Evolutionary conservation across 2,329 filamentous ascomycete genomes (phyloP), one percentile per base, ranked within the genome.

Genomic region (Botrytis medusae): DNA sequence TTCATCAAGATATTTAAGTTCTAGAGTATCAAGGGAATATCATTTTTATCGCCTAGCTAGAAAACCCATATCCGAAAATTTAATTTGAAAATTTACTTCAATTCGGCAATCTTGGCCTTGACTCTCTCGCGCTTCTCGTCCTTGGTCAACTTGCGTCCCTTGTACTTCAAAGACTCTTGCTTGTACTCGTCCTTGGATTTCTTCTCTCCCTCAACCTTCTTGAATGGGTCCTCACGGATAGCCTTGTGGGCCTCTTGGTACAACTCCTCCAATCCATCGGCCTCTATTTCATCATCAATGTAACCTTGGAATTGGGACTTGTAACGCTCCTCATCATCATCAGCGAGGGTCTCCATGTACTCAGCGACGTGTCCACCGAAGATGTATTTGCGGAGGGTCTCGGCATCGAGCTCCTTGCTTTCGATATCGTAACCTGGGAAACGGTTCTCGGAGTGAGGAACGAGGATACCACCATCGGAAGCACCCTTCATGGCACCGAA

Each of bases 401-500:
- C 96, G 82, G 94, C 90, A 82, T 99, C 96, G 82, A 99, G 93
- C 90, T 98, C 95, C 92, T 99, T 95, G 85, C 87, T 87, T 89
- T 99, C 96, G 46, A 97, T 93, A 85, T 99, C 96, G 91, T 88
- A 99, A 82, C 96, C 96, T 82, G 96, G 96, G 94, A 99, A 99
- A 82, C 96, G 95, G 91, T 96, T 98, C 91, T 98, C 95, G 81
- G 94, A 97, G 93, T 99, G 96, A 81, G 96, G 96, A 81, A 99
- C 87, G 85, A 95, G 90, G 86, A 99, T 93, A 85, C 96, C 96
- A 86, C 96, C 96, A 86, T 99, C 96, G 64, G 95, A 98, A 82
- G 95, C 95, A 89, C 96, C 96, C 93, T 99, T 99, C 93, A 99
- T 94, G 86, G 95, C 96, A 86, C 93, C 96, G 84, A 99, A 99